A percentile compares a stretch with the other conserved stretches of the same genome.
These are phyloP conservation scores for Suillus discolor DNA, from an alignment of 768 basidiomycete species.

Conservation along the genomic window DNA sequence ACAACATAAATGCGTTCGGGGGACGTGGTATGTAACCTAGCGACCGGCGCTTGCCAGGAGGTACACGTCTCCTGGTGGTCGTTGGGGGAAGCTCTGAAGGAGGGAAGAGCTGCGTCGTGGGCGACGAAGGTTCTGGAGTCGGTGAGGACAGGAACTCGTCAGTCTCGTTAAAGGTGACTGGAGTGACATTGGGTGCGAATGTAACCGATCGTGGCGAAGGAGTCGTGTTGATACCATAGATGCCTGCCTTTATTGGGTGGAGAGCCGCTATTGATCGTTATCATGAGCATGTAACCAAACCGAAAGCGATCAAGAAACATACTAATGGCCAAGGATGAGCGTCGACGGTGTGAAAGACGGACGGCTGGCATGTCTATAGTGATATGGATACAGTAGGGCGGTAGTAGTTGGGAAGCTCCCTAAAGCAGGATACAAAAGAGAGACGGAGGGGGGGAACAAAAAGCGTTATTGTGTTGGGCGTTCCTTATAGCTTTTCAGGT, in stretches of 20 bases:
- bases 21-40: conserved; percentile 41
- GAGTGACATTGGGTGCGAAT: conserved; percentile 66
- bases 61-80: conserved; percentile 47
- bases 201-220: conserved; percentile 53
- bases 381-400: conserved; percentile 18
- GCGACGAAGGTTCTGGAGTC: conserved; percentile 34
- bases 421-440: conserved; percentile 26
- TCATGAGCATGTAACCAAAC: not conserved
- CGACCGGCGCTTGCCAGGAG: conserved; percentile 65
- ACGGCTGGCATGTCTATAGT: conserved; percentile 38
- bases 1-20: conserved; percentile 39
- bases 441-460: conserved; percentile 19
- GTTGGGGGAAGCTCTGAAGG: conserved; percentile 47
- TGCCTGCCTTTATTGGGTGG: conserved; percentile 52
- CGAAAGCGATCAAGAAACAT: conserved; percentile 16
- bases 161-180: conserved; percentile 47
- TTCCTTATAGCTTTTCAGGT: conserved; percentile 25
- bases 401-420: conserved; percentile 8
- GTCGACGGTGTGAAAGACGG: conserved; percentile 40
- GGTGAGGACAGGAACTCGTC: conserved; percentile 27
- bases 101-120: conserved; percentile 51
- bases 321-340: conserved; percentile 42
- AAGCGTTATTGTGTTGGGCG: conserved; percentile 27
- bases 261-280: conserved; percentile 23
- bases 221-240: conserved; percentile 47